These are phyloP conservation scores for Neurospora sp. DNA, from an alignment of 495 filamentous ascomycete species.

Conservation along the genomic window DNA sequence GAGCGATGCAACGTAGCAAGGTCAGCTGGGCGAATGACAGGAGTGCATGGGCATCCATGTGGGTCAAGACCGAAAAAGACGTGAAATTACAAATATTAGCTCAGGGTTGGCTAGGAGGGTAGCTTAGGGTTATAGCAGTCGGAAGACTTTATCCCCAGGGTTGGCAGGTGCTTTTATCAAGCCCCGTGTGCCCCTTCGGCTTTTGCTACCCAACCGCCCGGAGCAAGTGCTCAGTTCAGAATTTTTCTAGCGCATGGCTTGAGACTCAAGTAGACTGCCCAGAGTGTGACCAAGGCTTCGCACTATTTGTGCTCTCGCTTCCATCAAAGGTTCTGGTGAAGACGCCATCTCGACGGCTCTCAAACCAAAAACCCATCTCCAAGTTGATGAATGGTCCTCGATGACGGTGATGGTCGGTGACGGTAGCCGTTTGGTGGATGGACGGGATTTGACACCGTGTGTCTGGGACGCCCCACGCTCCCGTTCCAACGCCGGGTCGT, in stretches of 20 bases:
- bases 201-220: not conserved
- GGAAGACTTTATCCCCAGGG: not conserved
- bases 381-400: not conserved
- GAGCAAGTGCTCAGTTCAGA: not conserved
- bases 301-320: not conserved
- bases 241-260: not conserved
- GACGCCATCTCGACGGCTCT: not conserved
- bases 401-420: not conserved
- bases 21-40: not conserved
- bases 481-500: not conserved
- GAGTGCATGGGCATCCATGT: not conserved
- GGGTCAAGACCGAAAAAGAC: not conserved
- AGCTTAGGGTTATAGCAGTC: not conserved
- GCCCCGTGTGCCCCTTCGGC: not conserved
- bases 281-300: not conserved
- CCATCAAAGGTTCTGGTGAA: not conserved
- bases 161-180: not conserved
- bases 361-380: not conserved
- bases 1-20: not conserved
- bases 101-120: not conserved
- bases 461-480: not conserved
- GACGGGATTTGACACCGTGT: not conserved
- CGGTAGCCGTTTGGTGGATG: not conserved
- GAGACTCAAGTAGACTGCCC: not conserved
- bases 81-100: not conserved